Evolutionary conservation across 2,329 filamentous ascomycete genomes (phyloP).

Genomic region (Magnaporthiopsis incrustans): DNA sequence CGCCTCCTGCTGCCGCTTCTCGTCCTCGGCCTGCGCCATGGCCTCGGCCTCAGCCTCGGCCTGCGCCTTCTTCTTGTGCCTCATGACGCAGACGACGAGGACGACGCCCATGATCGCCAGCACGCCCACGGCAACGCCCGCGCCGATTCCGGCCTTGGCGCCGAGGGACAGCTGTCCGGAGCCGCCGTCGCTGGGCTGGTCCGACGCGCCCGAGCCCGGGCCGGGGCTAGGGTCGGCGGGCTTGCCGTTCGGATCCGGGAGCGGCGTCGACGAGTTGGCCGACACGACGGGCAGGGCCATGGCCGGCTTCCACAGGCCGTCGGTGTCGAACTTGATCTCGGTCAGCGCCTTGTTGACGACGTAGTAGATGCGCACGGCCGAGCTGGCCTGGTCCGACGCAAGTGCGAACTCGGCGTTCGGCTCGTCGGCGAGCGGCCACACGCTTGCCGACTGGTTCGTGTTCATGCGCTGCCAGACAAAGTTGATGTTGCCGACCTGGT

Average conservation of each 20-base stretch:
- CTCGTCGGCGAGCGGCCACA: conserved; percentile 25
- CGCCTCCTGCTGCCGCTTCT: conserved; percentile 6
- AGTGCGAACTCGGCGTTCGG: conserved; percentile 21
- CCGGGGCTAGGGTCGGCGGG: neutral
- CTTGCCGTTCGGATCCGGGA: conserved; percentile 5
- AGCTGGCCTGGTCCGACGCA: conserved; percentile 18
- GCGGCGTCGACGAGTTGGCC: conserved; percentile 11
- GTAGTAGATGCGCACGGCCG: conserved; percentile 26
- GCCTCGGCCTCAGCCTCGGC: conserved; percentile 8
- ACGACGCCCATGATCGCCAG: conserved; percentile 22
- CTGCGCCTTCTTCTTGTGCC: conserved; percentile 16
- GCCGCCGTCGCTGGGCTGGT: neutral
- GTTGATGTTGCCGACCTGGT: conserved; percentile 21
- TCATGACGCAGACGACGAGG: conserved; percentile 19
- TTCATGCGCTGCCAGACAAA: conserved; percentile 20
- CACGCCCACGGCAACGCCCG: conserved; percentile 25
- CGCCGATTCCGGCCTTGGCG: conserved; percentile 26
- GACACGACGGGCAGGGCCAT: conserved; percentile 18
- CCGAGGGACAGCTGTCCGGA: conserved; percentile 22
- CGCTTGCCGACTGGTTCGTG: conserved; percentile 14
- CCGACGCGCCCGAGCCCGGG: neutral
- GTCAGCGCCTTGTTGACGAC: conserved; percentile 21
- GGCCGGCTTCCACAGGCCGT: conserved; percentile 21
- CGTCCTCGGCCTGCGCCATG: conserved; percentile 9
- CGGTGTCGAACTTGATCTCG: conserved; percentile 23